phyloP scores from a whole-genome alignment of 78 protist species.

The Emiliania huxleyi region DNA sequence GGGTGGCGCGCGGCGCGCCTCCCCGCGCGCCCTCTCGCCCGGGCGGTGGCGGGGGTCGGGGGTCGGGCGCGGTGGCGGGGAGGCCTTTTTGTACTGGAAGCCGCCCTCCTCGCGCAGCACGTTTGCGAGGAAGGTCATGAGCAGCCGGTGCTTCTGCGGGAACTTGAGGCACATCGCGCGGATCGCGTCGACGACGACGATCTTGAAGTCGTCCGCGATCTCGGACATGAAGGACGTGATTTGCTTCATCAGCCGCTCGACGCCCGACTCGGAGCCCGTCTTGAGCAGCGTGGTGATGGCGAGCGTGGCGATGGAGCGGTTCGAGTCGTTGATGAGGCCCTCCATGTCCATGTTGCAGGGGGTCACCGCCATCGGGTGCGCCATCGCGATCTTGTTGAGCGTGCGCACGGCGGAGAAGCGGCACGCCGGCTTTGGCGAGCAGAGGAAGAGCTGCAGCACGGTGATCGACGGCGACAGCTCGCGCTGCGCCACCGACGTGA shows the following conservation, averaged over 20 bases:
- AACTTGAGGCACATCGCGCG: slow-evolving; percentile 79
- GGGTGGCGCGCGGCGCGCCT: too few relatives aligned
- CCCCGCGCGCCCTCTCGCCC: too few relatives aligned
- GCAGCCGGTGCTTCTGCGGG: slow-evolving; percentile 65
- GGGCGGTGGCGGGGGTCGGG: too few relatives aligned
- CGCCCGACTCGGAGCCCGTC: slow-evolving; percentile 81
- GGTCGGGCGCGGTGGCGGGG: too few relatives aligned
- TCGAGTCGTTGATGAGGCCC: slow-evolving; percentile 85
- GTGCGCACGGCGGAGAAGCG: slow-evolving; percentile 94
- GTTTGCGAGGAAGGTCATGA: slow-evolving; percentile 64
- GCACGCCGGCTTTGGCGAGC: slow-evolving; percentile 80
- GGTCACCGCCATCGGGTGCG: slow-evolving; percentile 77
- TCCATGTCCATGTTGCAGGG: slow-evolving; percentile 92
- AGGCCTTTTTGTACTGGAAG: slow-evolving; percentile 82
- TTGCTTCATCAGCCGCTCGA: slow-evolving; percentile 94
- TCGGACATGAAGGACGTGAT: slow-evolving; percentile 87
- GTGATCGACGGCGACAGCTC: slow-evolving; percentile 63
- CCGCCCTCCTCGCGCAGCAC: slow-evolving; percentile 85
- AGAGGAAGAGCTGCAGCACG: slow-evolving; percentile 87
- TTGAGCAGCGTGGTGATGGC: slow-evolving; percentile 97
- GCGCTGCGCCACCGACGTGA: slow-evolving; percentile 67
- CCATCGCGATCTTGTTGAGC: slow-evolving; percentile 73
- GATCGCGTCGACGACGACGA: slow-evolving; percentile 91
- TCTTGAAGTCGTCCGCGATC: slow-evolving; percentile 91
- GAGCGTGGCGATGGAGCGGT: slow-evolving; percentile 93